These are phyloP conservation scores for Exophiala mesophila DNA, from an alignment of 2,329 filamentous ascomycete species.

Conservation along the genomic window DNA sequence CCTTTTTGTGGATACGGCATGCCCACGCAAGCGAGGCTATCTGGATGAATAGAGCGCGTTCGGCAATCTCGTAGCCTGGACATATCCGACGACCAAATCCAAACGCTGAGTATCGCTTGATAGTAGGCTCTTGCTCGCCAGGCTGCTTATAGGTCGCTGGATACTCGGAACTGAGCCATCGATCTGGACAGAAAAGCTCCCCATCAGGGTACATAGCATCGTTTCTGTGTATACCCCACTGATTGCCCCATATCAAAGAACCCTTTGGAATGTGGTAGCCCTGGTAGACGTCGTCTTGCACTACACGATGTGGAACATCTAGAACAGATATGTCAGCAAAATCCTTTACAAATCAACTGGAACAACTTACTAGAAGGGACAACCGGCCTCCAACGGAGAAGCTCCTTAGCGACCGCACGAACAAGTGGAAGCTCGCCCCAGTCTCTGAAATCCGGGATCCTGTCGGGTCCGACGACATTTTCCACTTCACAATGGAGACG, in stretches of 20 bases:
- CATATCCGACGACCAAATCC: conserved; percentile 24
- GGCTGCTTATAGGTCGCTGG: background rate
- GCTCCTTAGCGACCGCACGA: background rate
- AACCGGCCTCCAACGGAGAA: conserved; percentile 1
- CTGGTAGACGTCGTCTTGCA: background rate
- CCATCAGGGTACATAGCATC: background rate
- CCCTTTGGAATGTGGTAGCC: conserved; percentile 1
- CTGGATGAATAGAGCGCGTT: conserved; percentile 44
- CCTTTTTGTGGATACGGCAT: conserved; percentile 39
- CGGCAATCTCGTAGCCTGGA: conserved; percentile 19
- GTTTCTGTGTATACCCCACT: background rate
- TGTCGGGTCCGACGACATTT: background rate
- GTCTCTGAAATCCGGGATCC: background rate
- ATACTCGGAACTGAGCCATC: background rate
- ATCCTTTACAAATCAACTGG: background rate
- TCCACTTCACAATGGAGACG: background rate
- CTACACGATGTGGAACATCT: background rate
- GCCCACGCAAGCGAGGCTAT: conserved; percentile 54
- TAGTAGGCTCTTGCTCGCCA: conserved; percentile 17
- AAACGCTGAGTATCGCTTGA: conserved; percentile 16
- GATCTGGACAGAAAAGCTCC: conserved; percentile 2
- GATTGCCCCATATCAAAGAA: background rate
- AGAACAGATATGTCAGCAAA: background rate
- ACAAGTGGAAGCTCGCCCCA: background rate
- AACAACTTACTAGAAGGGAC: conserved; percentile 1